These are phyloP conservation scores for Apophysomyces sp. DNA, from an alignment of 371 early-diverging fungal species.

Conservation along the genomic window DNA sequence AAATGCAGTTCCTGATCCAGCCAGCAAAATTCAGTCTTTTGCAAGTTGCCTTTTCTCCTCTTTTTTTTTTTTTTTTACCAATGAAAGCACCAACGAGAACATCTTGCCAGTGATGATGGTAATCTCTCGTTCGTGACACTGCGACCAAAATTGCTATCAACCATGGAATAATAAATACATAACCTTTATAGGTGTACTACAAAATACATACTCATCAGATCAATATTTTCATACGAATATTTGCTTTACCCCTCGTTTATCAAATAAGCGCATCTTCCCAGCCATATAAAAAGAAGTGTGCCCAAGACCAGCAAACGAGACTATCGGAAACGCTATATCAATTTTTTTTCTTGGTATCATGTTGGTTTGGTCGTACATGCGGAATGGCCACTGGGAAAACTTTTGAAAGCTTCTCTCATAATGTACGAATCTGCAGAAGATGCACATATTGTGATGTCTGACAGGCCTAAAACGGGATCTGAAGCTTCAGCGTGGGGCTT, in stretches of 20 bases:
- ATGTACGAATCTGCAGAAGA: slow-evolving; percentile 39
- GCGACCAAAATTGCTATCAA: slow-evolving; percentile 67
- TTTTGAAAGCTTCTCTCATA: slow-evolving; percentile 82
- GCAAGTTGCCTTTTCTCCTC: not conserved
- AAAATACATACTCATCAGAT: not conserved
- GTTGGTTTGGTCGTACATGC: slow-evolving; percentile 43
- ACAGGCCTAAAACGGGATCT: slow-evolving; percentile 62
- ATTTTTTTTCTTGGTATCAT: not conserved
- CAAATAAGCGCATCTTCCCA: slow-evolving; percentile 70
- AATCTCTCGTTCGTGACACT: slow-evolving; percentile 72
- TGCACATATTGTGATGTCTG: slow-evolving; percentile 48
- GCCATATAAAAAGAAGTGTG: slow-evolving; percentile 71
- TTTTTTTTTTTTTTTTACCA: slow-evolving; percentile 15
- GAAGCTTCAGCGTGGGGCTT: slow-evolving; percentile 49
- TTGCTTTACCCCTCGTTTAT: slow-evolving; percentile 51
- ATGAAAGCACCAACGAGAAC: slow-evolving; percentile 64
- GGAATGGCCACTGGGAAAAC: slow-evolving; percentile 95
- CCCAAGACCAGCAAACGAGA: slow-evolving; percentile 76
- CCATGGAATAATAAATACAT: slow-evolving; percentile 62
- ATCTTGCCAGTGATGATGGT: slow-evolving; percentile 87
- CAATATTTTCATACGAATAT: not conserved
- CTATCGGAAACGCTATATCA: slow-evolving; percentile 14
- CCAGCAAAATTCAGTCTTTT: not conserved
- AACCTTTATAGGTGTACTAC: slow-evolving; percentile 65
- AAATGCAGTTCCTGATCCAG: not conserved